These are phyloP conservation scores for Cymbopogon citratus DNA, from an alignment of 176 grass and related monocot genomes.

Conservation along the genomic window DNA sequence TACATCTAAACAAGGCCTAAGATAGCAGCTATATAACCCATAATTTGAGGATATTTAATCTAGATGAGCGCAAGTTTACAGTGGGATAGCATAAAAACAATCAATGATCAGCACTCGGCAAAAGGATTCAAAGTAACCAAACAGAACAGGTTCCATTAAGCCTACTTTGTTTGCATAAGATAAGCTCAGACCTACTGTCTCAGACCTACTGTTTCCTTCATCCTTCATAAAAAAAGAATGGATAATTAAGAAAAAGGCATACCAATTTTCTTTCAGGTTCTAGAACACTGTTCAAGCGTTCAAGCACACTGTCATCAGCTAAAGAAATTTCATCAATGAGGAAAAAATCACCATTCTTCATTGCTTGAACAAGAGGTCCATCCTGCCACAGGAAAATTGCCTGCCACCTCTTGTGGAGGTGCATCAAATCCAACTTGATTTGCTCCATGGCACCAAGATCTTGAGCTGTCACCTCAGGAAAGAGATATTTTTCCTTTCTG, in stretches of 20 bases:
- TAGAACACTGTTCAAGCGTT: conserved; percentile 95
- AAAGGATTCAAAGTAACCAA: not conserved
- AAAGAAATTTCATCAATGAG: conserved; percentile 95
- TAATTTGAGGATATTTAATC: not conserved
- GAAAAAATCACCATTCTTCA: conserved; percentile 84
- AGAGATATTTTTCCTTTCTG: conserved; percentile 34
- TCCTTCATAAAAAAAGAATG: conserved; percentile 4
- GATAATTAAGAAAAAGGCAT: conserved; percentile 10
- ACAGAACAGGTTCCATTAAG: not conserved
- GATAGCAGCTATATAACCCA: not conserved
- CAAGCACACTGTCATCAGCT: conserved; percentile 95
- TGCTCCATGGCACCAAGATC: conserved; percentile 58
- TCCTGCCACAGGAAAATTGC: conserved; percentile 93
- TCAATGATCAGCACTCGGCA: not conserved
- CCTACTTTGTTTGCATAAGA: not conserved
- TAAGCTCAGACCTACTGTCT: not conserved
- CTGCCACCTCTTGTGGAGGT: conserved; percentile 73
- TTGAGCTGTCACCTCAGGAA: conserved; percentile 41
- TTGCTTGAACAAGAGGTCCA: conserved; percentile 94
- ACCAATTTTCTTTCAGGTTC: conserved; percentile 97
- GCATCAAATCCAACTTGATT: conserved; percentile 62
- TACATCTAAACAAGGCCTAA: not conserved
- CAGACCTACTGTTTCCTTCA: not conserved
- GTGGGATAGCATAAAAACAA: not conserved
- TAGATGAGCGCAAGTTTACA: not conserved